A percentile compares a stretch with the other conserved stretches of the same genome.
Conservation (phyloP, 139 green algal genomes). For the Chlorella sp. region DNA sequence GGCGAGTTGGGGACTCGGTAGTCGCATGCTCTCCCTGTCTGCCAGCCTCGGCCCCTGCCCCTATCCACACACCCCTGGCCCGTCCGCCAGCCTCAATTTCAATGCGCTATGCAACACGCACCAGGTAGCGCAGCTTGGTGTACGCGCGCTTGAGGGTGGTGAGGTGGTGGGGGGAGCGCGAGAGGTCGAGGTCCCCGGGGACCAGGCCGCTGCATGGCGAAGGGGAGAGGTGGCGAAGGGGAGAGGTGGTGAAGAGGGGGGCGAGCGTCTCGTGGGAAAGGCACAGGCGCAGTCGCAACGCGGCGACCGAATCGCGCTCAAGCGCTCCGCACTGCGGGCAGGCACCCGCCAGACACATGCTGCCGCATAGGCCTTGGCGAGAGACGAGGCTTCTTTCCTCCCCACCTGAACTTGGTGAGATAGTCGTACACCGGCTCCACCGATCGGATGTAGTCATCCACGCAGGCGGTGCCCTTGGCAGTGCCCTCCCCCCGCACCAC, state of each 20-base stretch:
- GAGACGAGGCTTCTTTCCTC: no score
- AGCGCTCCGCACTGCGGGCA: no score
- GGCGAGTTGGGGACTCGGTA: no score
- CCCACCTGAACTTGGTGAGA: slow-evolving; percentile 81
- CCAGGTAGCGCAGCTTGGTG: slow-evolving; percentile 89
- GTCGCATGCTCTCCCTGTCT: no score
- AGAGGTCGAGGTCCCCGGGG: slow-evolving; percentile 80
- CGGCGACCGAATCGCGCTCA: no score
- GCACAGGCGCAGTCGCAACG: background rate
- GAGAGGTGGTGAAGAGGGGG: no score
- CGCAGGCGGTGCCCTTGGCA: slow-evolving; percentile 54
- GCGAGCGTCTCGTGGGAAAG: background rate
- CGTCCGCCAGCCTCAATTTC: no score
- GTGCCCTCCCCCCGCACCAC: slow-evolving; percentile 83
- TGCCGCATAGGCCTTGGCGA: no score
- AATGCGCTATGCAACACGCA: no score
- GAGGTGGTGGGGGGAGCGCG: slow-evolving; percentile 73
- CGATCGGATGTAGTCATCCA: slow-evolving; percentile 93
- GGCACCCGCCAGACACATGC: no score
- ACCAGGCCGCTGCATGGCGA: slow-evolving; percentile 54
- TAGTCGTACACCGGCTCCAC: slow-evolving; percentile 95
- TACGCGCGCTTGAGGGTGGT: slow-evolving; percentile 86
- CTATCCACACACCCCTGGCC: no score
- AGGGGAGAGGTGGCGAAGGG: background rate
- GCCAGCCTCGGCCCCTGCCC: no score